Evolutionary conservation across 805 yeast genomes (phyloP), one percentile per base, ranked within the genome.

Genomic region (Barnettozyma siamensis): DNA sequence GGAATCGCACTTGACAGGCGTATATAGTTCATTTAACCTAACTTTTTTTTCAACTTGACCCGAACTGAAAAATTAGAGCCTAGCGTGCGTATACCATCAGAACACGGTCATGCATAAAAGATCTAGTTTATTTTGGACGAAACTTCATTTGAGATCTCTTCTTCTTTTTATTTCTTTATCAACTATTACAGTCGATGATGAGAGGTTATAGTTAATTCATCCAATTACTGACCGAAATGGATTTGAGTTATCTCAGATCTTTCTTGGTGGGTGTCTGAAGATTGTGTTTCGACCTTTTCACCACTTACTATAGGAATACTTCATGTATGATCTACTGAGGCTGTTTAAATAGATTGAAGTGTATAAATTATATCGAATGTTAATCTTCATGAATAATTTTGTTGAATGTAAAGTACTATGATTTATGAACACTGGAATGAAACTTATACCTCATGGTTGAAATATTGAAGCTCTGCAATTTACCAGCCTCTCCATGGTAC

Each of bases 121-220:
- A n/a, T n/a, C n/a, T n/a, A n/a, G n/a, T n/a, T n/a, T n/a, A n/a
- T n/a, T n/a, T n/a, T n/a, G n/a, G n/a, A n/a, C n/a, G n/a, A n/a
- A n/a, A n/a, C n/a, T n/a, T n/a, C n/a, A n/a, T n/a, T n/a, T n/a
- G n/a, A n/a, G n/a, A 18, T 18, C 13, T 18, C 32, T 36, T 23
- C 26, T 9, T n/a, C 24, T 41, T 42, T 38, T 36, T 44, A 40
- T 37, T 31, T 65, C 69, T 45, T 55, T 53, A 70, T 70, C 78
- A 73, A 72, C 78, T 73, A 73, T 69, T 63, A 69, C 77, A 73
- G 77, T 70, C 77, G 64, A 69, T 70, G 77, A 74, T 60, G 77
- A 70, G 52, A 63, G 72, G 64, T 48, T 48, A 40, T 44, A 50
- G 53, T 47, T 47, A 37, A 42, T 42, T 55, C 62, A 59, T 60